A percentile compares a stretch with the other conserved stretches of the same genome.
phyloP scores from a whole-genome alignment of 2,329 filamentous ascomycete species.

The Emmonsiellopsis sp. region DNA sequence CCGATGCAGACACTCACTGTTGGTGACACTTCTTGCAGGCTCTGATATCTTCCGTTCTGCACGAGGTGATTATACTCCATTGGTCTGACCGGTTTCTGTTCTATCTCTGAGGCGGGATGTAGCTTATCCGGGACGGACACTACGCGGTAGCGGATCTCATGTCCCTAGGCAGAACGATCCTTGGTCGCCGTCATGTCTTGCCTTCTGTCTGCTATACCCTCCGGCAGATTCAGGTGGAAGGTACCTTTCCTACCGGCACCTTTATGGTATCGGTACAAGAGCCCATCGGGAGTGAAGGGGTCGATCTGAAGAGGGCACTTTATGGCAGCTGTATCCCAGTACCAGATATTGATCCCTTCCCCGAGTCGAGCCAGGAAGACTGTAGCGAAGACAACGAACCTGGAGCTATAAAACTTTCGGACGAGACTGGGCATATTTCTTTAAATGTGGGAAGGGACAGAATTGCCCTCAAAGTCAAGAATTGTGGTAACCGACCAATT shows the following conservation, averaged over 20 bases:
- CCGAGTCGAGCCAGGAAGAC: conserved; percentile 52
- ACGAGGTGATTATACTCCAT: conserved; percentile 51
- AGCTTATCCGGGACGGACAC: conserved; percentile 90
- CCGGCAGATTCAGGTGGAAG: conserved; percentile 82
- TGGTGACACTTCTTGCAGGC: conserved; percentile 16
- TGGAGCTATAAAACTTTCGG: conserved; percentile 67
- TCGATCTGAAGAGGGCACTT: conserved; percentile 73
- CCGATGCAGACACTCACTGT: background rate
- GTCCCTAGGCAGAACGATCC: conserved; percentile 81
- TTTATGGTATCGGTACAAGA: conserved; percentile 93
- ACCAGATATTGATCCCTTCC: conserved; percentile 60
- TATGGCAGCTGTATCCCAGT: conserved; percentile 87
- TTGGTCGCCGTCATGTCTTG: conserved; percentile 83
- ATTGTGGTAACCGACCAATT: conserved; percentile 79
- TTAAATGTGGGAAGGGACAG: conserved; percentile 69
- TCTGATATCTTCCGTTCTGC: conserved; percentile 72
- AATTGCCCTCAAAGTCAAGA: conserved; percentile 68
- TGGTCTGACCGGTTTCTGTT: conserved; percentile 3
- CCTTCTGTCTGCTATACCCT: conserved; percentile 73
- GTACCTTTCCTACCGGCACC: conserved; percentile 81
- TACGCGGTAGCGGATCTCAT: conserved; percentile 91
- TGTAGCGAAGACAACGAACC: conserved; percentile 63
- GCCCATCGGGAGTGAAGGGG: conserved; percentile 77
- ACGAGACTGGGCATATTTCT: conserved; percentile 47
- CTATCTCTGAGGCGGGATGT: background rate